Base-by-base conservation (phyloP, 1,284 basidiomycete genomes). In the Fomes fomentarius region DNA sequence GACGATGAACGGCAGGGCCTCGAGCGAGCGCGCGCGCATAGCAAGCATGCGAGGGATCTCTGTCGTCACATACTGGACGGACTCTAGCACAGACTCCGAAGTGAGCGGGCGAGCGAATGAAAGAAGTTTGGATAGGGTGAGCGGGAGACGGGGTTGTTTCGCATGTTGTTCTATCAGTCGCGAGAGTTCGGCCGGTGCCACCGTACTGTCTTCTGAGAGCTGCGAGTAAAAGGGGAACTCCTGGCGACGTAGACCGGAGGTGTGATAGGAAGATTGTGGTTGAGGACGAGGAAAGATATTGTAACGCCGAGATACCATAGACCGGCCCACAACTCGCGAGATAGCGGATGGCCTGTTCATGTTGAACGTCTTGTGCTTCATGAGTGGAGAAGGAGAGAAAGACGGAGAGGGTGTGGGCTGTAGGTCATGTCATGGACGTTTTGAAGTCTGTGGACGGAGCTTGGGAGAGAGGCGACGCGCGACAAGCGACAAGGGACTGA, bases 1-100 rank as follows among this genome's bases (percentile, higher is more conserved):
- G 34, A 95, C 93, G 47, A 96, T 94, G 71, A 89, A 93, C 1
- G 90, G 90, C 15, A 93, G 77, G 2, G 77, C 74, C 66, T 92
- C 89, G 47, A 93, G 74, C 22, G 84, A 84, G 34, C 81, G 80
- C 31, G 89, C 85, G 19, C 90, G 84, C 58, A 80, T 82, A 1
- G 87, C 88, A 33, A 93, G 78, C 46, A 89, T 76, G 26, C 85
- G 78, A 17, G 90, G 91, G 21, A 93, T 84, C 67, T 93, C 90
- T 7, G 82, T 77, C 12, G 89, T 76, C 0, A 83, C 84, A 70
- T 88, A 89, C 2, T 78, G 76, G 8, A 86, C 88, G 15, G 89
- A 92, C 11, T 78, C 75, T 2, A 92, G 71, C 2, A 91, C 75
- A 19, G 89, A 90, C 19, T 83, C 76, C n/a, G 81, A 71, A 0